Base-by-base conservation (phyloP, 1,284 basidiomycete genomes). In the Austropuccinia psidii region DNA sequence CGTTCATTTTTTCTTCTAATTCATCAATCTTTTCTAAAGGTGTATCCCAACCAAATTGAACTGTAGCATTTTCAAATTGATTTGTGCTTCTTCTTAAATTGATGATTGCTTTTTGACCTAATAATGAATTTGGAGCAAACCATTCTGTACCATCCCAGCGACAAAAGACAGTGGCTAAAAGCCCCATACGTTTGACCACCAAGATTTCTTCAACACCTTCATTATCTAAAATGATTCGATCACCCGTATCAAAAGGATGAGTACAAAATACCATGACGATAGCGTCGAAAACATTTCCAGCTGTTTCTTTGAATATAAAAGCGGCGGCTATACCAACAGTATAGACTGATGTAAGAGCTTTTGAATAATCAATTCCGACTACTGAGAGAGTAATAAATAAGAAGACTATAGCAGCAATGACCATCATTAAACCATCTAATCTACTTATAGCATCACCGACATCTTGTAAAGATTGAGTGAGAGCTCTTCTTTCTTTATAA, bases 201-300 rank as follows among this genome's bases (percentile, higher is more conserved):
- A 90, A 78, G 75, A 88, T 86, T 76, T 90, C 88, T 29, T 85
- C 85, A 85, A 66, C 8, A 21, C 50, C 39, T 17, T 75, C 75
- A 86, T 86, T 79, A 75, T 87, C 86, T 76, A 90, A 87, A 78
- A 89, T 87, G 21, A 68, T 50, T 13, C 88, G 84, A 80, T 90
- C 89, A 9, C 89, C 89, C 24, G 89, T 89, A 77, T 73, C 69
- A 21, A 61, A 72, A 2, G 75, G 76, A 87, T 90, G 89, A 6
- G 88, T 87, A 50, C 90, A 88, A 79, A 90, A 90, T 76, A 90
- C 80, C 79, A 90, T 88, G 84, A 89, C 88, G 77, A 90, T 87
- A 50, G 88, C 73, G 43, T 75, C 66, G 65, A 90, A 90, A 47
- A 86, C 86, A 73, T 82, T 85, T 74, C 85, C 86, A 24, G 88